Evolutionary conservation across 768 basidiomycete genomes (phyloP).

Genomic region (Lentinus tigrinus): DNA sequence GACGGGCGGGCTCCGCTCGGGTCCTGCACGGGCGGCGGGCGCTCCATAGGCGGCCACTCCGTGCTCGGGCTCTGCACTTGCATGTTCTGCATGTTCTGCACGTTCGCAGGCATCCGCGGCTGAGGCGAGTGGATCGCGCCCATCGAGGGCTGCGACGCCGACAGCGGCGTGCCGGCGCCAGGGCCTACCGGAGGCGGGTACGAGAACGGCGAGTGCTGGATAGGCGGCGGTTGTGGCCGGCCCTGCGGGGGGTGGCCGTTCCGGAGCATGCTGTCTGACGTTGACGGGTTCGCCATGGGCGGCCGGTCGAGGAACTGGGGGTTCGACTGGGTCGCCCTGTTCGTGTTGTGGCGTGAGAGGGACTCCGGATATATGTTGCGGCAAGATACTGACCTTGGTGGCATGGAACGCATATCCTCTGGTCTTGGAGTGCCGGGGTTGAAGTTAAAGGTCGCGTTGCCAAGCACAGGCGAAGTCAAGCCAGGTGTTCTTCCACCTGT

Average conservation of each 20-base stretch:
- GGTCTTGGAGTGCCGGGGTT: slow-evolving; percentile 27
- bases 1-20: slow-evolving; percentile 21
- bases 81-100: slow-evolving; percentile 18
- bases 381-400: slow-evolving; percentile 22
- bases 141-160: slow-evolving; percentile 43
- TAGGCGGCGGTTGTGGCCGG: slow-evolving; percentile 37
- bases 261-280: slow-evolving; percentile 35
- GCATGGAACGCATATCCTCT: slow-evolving; percentile 23
- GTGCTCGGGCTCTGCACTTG: slow-evolving; percentile 16
- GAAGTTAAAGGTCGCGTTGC: slow-evolving; percentile 40
- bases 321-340: slow-evolving; percentile 33
- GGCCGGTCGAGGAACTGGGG: slow-evolving; percentile 46
- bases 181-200: slow-evolving; percentile 37
- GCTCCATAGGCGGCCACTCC: slow-evolving; percentile 23
- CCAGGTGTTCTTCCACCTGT: slow-evolving; percentile 53
- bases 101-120: slow-evolving; percentile 31
- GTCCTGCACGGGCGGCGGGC: slow-evolving; percentile 23
- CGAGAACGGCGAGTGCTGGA: slow-evolving; percentile 44
- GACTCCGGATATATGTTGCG: background rate
- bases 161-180: slow-evolving; percentile 32
- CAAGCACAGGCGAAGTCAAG: slow-evolving; percentile 35
- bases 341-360: slow-evolving; percentile 21
- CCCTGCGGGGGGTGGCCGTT: slow-evolving; percentile 30
- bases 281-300: slow-evolving; percentile 38
- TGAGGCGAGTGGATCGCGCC: slow-evolving; percentile 45